Evolutionary conservation across 192 early-diverging fungal species (phyloP), one percentile per base, ranked within the genome.

Genomic region (Funneliformis mosseae): DNA sequence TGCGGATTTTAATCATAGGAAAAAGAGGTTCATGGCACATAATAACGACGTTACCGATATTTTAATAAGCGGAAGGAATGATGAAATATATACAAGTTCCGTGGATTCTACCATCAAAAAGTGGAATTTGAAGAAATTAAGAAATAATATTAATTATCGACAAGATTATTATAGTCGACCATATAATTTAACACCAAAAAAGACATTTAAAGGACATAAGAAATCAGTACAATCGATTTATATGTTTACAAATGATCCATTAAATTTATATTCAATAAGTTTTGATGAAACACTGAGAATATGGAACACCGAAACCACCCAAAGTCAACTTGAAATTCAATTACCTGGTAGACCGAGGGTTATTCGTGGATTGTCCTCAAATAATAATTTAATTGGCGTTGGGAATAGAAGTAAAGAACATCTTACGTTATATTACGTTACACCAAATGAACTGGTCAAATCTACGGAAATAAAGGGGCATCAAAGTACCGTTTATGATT

Each of bases 401-500:
- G 69, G 69, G 3, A 71, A 71, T 43, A 38, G 16, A 71, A 71
- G 69, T 39, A 16, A n/a, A 38, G 38, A 71, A 38, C 4, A 71
- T 43, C 42, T 71, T 23, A 42, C 69, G 2, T 71, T 71, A 43
- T 71, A 71, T 33, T 42, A 71, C 8, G 41, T 71, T 38, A 71
- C 69, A 38, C 16, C 69, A 71, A 71, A 8, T 39, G 69, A 33
- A 12, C 21, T 71, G 5, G 69, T 71, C 18, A 21, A 71, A 33
- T 42, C 18, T n/a, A 38, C 21, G 18, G 21, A 8, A 43, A 43
- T 42, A 71, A 42, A 42, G 28, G 33, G 42, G 9, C 69, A 71
- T 43, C n/a, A 71, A 38, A 71, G 69, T 43, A 71, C 28, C 23
- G 69, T 71, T 71, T 71, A 71, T 71, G 69, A 33, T 8, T 23